Conservation (phyloP, 75 land plant genomes). For the Pseudotsuga menziesii region DNA sequence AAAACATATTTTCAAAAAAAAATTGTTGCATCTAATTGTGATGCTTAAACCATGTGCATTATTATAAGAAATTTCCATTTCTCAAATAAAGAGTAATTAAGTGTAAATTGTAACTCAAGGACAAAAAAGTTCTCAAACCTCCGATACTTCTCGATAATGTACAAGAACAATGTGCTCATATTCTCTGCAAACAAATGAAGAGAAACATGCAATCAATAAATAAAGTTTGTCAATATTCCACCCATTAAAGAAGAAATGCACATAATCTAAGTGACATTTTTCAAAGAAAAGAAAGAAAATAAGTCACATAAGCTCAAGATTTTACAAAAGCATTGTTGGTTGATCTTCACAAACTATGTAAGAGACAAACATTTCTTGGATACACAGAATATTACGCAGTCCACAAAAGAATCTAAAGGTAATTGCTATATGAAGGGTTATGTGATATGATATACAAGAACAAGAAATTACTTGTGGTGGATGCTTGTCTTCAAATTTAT, state of each 20-base stretch:
- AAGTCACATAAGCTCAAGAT: not conserved
- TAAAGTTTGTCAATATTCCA: not conserved
- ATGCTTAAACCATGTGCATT: not conserved
- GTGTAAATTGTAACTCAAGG: not conserved
- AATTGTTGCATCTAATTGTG: no score
- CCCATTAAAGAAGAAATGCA: not conserved
- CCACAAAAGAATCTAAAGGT: not conserved
- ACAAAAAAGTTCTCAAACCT: slow-evolving; percentile 27
- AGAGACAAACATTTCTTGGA: not conserved
- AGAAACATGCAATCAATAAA: not conserved
- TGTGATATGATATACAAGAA: not conserved
- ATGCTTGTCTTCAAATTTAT: not conserved
- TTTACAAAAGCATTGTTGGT: not conserved
- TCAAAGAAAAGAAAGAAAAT: not conserved
- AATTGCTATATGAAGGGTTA: not conserved
- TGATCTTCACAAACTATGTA: no score
- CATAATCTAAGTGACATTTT: not conserved
- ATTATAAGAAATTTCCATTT: not conserved
- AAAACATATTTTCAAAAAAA: no score
- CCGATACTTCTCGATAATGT: slow-evolving; percentile 73
- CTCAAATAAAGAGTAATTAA: not conserved
- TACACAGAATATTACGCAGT: not conserved
- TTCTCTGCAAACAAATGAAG: slow-evolving; percentile 32
- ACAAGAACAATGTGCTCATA: slow-evolving; percentile 83
- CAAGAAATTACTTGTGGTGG: not conserved